These are phyloP conservation scores for Rhazya stricta DNA, from an alignment of 257 asterid species.

Conservation along the genomic window DNA sequence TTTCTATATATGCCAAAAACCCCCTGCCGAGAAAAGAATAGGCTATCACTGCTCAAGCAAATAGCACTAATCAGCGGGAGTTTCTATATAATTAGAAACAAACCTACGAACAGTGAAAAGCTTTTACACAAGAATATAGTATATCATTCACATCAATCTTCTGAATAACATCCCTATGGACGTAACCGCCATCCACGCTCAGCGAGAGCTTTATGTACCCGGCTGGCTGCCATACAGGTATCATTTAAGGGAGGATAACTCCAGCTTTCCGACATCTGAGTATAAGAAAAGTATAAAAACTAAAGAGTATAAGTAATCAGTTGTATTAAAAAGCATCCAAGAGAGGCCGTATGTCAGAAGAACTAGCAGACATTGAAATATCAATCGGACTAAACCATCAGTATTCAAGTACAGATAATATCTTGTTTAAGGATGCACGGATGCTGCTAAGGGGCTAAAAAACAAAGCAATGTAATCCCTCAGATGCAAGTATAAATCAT, in stretches of 20 bases:
- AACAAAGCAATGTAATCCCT: neutral
- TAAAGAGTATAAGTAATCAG: neutral
- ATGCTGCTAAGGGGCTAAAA: neutral
- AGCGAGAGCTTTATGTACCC: constrained; percentile 74
- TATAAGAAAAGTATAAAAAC: neutral
- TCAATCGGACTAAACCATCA: neutral
- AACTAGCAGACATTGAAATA: neutral
- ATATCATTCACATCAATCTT: constrained; percentile 10
- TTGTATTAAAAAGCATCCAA: neutral
- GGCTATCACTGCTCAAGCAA: constrained; percentile 20
- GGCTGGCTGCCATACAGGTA: constrained; percentile 72
- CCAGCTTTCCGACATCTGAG: constrained; percentile 93
- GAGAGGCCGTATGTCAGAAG: no score
- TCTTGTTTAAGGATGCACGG: neutral
- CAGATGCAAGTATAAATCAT: neutral
- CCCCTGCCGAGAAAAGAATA: constrained; percentile 32
- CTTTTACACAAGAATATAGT: constrained; percentile 5
- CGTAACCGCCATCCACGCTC: constrained; percentile 88
- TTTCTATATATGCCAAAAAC: constrained; percentile 37
- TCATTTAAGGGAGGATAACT: constrained; percentile 96
- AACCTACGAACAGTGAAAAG: neutral
- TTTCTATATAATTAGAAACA: constrained; percentile 8
- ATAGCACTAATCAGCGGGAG: constrained; percentile 12
- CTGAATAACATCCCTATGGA: constrained; percentile 27
- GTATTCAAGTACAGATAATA: neutral